Evolutionary conservation across 2,329 filamentous ascomycete genomes (phyloP).

Genomic region (Periconia sp.): DNA sequence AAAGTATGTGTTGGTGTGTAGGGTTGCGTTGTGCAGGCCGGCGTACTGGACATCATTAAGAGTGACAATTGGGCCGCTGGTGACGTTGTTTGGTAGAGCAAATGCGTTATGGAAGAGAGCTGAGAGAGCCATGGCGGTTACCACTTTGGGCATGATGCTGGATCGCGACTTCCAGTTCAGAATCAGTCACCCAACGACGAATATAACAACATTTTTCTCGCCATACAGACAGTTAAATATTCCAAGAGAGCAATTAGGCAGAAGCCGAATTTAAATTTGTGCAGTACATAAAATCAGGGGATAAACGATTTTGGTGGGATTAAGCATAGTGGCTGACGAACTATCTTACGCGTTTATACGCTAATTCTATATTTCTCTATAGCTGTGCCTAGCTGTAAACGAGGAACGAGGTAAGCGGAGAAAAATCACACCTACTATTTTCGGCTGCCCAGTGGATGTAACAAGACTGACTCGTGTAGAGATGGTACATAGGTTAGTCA

Average conservation of each 20-base stretch:
- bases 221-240: too few species aligned
- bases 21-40: constrained; percentile 12
- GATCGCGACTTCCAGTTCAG: background rate
- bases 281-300: background rate
- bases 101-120: background rate
- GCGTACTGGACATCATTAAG: constrained; percentile 13
- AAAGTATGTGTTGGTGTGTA: constrained; percentile 16
- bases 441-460: too few species aligned
- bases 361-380: background rate
- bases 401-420: background rate
- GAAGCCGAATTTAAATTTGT: background rate
- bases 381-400: background rate
- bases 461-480: too few species aligned
- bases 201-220: too few species aligned
- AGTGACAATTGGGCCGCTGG: constrained; percentile 6
- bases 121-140: background rate
- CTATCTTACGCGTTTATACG: background rate
- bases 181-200: background rate
- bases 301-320: background rate
- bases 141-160: background rate
- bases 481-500: too few species aligned
- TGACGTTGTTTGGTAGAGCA: background rate
- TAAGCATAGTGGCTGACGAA: background rate
- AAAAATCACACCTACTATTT: background rate
- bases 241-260: too few species aligned